Conservation (phyloP, 805 yeast genomes). For the Torulaspora microellipsoides region DNA sequence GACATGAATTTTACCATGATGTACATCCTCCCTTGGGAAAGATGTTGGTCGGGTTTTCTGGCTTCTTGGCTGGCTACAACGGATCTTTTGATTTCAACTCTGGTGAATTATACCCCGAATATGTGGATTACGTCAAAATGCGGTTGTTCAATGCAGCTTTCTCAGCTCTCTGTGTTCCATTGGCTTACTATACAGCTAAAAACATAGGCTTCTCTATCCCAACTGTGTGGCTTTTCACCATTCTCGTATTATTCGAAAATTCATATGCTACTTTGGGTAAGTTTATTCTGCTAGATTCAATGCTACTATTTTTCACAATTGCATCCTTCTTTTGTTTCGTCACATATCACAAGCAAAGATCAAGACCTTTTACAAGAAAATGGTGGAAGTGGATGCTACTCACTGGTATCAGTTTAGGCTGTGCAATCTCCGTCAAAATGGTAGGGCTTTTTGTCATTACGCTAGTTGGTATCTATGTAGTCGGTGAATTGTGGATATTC, state of each 20-base stretch:
- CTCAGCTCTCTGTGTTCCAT: conserved; percentile 61
- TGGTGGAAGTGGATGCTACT: conserved; percentile 95
- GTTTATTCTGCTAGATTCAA: conserved; percentile 72
- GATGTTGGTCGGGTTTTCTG: conserved; percentile 73
- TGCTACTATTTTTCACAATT: conserved; percentile 70
- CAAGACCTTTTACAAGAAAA: conserved; percentile 54
- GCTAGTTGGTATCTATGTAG: conserved; percentile 84
- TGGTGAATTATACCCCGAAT: conserved; percentile 60
- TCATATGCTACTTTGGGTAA: conserved; percentile 66
- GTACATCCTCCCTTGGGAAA: conserved; percentile 88
- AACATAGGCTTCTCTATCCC: conserved; percentile 48
- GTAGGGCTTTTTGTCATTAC: conserved; percentile 90
- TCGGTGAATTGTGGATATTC: conserved; percentile 80
- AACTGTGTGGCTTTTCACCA: conserved; percentile 55
- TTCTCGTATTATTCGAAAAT: conserved; percentile 63
- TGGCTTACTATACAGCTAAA: conserved; percentile 66
- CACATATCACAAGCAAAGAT: conserved; percentile 47
- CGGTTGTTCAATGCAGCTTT: conserved; percentile 67
- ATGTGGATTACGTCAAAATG: conserved; percentile 58
- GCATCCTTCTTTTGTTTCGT: conserved; percentile 60
- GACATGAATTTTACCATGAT: conserved; percentile 78
- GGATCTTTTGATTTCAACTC: conserved; percentile 71
- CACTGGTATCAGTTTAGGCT: conserved; percentile 84
- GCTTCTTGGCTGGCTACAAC: conserved; percentile 76
- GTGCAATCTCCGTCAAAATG: conserved; percentile 91